A percentile compares a stretch with the other conserved stretches of the same genome.
Evolutionary conservation across 2,329 filamentous ascomycete genomes (phyloP).

Genomic region (Penicillium sp.): DNA sequence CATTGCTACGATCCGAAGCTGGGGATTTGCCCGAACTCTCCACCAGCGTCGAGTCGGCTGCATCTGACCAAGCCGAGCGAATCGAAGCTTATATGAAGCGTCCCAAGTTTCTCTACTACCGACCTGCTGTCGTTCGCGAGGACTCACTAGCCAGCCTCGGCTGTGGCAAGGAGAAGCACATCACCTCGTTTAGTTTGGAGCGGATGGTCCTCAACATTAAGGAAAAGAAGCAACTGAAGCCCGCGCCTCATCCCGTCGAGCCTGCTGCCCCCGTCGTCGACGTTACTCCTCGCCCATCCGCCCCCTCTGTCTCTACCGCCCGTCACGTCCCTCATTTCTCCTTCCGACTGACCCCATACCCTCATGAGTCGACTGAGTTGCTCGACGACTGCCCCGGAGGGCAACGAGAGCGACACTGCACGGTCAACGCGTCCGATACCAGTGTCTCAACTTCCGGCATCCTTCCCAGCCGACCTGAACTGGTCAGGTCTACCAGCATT

Average conservation of each 20-base stretch:
- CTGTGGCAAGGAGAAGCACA: conserved; percentile 76
- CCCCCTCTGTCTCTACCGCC: conserved; percentile 27
- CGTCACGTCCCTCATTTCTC: conserved; percentile 33
- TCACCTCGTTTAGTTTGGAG: conserved; percentile 87
- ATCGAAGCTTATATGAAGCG: conserved; percentile 58
- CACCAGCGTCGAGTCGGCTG: conserved; percentile 71
- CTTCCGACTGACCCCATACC: conserved; percentile 23
- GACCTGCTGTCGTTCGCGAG: conserved; percentile 49
- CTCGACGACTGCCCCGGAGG: conserved; percentile 53
- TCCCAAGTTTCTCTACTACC: conserved; percentile 64
- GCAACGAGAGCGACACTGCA: conserved; percentile 45
- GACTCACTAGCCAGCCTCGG: conserved; percentile 61
- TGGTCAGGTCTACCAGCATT: conserved; percentile 63
- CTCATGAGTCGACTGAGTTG: conserved; percentile 56
- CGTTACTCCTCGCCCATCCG: conserved; percentile 44
- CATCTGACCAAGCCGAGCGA: conserved; percentile 58
- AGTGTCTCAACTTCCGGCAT: conserved; percentile 58
- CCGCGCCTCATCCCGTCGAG: conserved; percentile 47
- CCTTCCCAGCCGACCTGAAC: conserved; percentile 43
- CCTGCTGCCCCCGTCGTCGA: conserved; percentile 40
- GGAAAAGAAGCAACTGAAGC: conserved; percentile 69
- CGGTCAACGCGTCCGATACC: conserved; percentile 53
- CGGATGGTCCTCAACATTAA: conserved; percentile 93
- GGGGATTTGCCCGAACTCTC: conserved; percentile 68
- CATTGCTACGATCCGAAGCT: conserved; percentile 45